phyloP scores from a whole-genome alignment of 257 asterid species.

The Solanum infundibuliforme region DNA sequence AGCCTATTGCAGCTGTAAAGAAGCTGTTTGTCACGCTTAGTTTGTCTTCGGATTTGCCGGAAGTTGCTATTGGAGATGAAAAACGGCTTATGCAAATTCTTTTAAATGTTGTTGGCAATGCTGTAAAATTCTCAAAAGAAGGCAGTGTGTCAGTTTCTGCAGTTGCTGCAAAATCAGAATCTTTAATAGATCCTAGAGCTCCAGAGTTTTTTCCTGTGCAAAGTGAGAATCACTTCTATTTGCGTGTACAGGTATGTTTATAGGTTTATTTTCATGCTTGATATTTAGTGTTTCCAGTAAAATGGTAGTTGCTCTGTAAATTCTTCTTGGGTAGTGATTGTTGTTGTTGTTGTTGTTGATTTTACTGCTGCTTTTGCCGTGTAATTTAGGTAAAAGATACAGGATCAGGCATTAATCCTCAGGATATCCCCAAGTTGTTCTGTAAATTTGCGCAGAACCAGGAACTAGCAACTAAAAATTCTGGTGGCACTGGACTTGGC shows the following conservation, averaged over 20 bases:
- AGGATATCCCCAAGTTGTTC: slow-evolving; percentile 78
- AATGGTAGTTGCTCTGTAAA: neutral
- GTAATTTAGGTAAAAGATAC: slow-evolving; percentile 81
- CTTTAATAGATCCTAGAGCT: slow-evolving; percentile 62
- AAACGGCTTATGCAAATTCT: slow-evolving; percentile 84
- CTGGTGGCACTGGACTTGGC: slow-evolving; percentile 94
- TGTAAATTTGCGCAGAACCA: slow-evolving; percentile 81
- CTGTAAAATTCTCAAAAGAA: slow-evolving; percentile 89
- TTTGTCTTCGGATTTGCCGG: slow-evolving; percentile 72
- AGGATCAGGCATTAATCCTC: slow-evolving; percentile 79
- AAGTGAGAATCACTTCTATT: slow-evolving; percentile 75
- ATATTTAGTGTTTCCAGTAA: neutral
- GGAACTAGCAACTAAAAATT: slow-evolving; percentile 51
- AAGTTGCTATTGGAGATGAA: slow-evolving; percentile 79
- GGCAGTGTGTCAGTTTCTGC: slow-evolving; percentile 78
- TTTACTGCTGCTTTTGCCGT: neutral
- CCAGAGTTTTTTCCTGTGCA: slow-evolving; percentile 67
- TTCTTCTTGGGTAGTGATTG: neutral
- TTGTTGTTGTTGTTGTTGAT: neutral
- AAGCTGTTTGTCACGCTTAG: slow-evolving; percentile 52
- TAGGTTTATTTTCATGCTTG: neutral
- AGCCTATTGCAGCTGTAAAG: slow-evolving; percentile 87
- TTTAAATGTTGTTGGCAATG: slow-evolving; percentile 84
- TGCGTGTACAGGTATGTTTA: slow-evolving; percentile 75
- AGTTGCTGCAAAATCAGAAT: slow-evolving; percentile 64